These are phyloP conservation scores for Lactifluus echinatus DNA, from an alignment of 768 basidiomycete genomes.

Conservation along the genomic window DNA sequence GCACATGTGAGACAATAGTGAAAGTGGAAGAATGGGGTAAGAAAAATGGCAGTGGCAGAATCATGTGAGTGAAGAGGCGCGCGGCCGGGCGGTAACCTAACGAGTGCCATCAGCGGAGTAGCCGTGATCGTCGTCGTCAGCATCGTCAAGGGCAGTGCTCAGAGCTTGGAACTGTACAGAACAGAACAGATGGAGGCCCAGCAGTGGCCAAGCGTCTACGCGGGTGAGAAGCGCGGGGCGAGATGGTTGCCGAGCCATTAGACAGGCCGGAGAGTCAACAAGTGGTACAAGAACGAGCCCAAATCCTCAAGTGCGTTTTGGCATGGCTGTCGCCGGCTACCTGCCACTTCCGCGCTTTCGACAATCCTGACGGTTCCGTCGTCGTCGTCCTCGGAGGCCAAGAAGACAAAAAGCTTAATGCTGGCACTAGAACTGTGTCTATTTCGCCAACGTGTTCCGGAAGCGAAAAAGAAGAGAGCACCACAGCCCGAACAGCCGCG, in stretches of 20 bases:
- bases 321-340: not conserved
- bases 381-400: slow-evolving; percentile 31
- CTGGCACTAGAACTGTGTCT: too few species aligned
- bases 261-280: not conserved
- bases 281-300: not conserved
- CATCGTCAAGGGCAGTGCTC: not conserved
- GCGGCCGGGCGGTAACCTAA: too few species aligned
- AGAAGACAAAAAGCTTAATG: slow-evolving; percentile 30
- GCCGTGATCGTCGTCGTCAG: too few species aligned
- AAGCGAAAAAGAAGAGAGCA: not conserved
- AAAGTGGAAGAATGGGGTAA: too few species aligned
- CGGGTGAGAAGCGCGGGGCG: not conserved
- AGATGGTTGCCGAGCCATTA: too few species aligned
- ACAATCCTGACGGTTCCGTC: slow-evolving; percentile 31
- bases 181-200: not conserved
- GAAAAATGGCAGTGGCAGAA: too few species aligned
- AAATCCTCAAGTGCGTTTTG: too few species aligned
- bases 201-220: not conserved
- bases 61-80: too few species aligned
- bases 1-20: too few species aligned
- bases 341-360: slow-evolving; percentile 25
- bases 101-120: too few species aligned
- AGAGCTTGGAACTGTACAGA: not conserved
- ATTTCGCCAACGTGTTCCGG: slow-evolving; percentile 28
- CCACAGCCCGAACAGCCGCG: not conserved